Evolutionary conservation across 495 filamentous ascomycete species (phyloP).

Genomic region (Venustampulla echinocandica): DNA sequence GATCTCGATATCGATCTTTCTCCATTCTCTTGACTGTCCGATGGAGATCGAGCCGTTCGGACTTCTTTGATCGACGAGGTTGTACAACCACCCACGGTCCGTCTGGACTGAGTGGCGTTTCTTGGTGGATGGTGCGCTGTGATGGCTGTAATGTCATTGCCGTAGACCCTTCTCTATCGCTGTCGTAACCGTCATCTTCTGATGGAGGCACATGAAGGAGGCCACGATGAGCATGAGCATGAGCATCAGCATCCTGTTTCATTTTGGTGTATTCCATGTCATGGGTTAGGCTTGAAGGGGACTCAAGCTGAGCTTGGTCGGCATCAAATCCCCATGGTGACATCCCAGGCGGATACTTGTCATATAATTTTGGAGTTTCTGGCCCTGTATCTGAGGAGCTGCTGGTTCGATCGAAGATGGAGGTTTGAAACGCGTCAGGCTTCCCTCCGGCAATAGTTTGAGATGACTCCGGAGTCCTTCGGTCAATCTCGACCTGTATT

Average conservation of each 20-base stretch:
- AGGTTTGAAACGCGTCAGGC: slow-evolving; percentile 41
- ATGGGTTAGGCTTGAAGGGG: slow-evolving; percentile 14
- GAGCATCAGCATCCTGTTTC: not conserved
- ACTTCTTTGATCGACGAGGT: slow-evolving; percentile 20
- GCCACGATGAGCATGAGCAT: not conserved
- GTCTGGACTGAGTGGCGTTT: slow-evolving; percentile 17
- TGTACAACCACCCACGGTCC: slow-evolving; percentile 23
- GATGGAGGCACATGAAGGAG: slow-evolving; percentile 4
- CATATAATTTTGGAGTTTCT: slow-evolving; percentile 17
- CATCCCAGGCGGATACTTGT: slow-evolving; percentile 2
- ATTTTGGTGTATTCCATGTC: slow-evolving; percentile 6
- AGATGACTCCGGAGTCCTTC: slow-evolving; percentile 43
- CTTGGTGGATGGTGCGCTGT: slow-evolving; percentile 10
- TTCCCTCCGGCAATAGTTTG: slow-evolving; percentile 36
- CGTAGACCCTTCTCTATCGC: slow-evolving; percentile 18
- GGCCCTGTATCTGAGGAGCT: slow-evolving; percentile 48
- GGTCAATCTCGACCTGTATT: slow-evolving; percentile 51
- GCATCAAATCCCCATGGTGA: slow-evolving; percentile 17
- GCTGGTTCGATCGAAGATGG: slow-evolving; percentile 65
- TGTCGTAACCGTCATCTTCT: slow-evolving; percentile 23
- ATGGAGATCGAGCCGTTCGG: slow-evolving; percentile 26
- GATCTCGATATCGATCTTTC: slow-evolving; percentile 36
- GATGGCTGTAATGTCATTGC: slow-evolving; percentile 19
- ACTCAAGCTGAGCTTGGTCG: slow-evolving; percentile 14
- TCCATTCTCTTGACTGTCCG: slow-evolving; percentile 35